Evolutionary conservation across 345 rosid species (phyloP), one percentile per base, ranked within the genome.

Genomic region (Brassica nigra): DNA sequence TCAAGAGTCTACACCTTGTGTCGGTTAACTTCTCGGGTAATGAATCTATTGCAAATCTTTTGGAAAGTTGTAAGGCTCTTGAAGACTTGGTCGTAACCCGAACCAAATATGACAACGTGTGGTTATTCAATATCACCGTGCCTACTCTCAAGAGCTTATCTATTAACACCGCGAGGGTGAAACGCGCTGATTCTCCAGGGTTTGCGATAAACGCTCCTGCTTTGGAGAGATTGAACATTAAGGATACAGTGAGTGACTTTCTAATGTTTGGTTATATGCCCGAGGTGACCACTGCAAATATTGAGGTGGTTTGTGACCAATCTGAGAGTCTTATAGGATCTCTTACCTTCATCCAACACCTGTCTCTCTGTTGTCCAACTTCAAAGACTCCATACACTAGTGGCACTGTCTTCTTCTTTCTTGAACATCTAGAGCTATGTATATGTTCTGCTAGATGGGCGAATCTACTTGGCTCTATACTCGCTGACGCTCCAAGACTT

Each of bases 71-170:
- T 1, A n/a, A n/a, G 58, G 18, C 20, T 52, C 58, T 52, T 15
- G 58, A 52, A 52, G 3, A 52, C 20, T 52, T 52, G 49, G 52
- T 71, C 23, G 8, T 71, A 18, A 6, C 20, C 16, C 16, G 20
- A 34, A 31, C 47, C 49, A 6, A 1, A 4, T 9, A 55, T 59
- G 64, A 59, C 64, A 27, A 27, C 2, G 33, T 59, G 64, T 29
- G 18, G 44, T 16, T 55, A n/a, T 52, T 31, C 10, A 31, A 15
- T 54, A 33, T 55, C 75, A 11, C 23, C 6, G 66, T 36, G 33
- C 33, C 66, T 47, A 47, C 28, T 52, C 54, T 69, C 42, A 47
- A 20, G 61, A 52, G 63, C 8, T 74, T 49, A 64, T 31, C 71
- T 30, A 64, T 74, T 12, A 5, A 31, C 44, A 30, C 44, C 49